phyloP scores from a whole-genome alignment of 2,329 filamentous ascomycete genomes.

The Domatiomyces globalis region DNA sequence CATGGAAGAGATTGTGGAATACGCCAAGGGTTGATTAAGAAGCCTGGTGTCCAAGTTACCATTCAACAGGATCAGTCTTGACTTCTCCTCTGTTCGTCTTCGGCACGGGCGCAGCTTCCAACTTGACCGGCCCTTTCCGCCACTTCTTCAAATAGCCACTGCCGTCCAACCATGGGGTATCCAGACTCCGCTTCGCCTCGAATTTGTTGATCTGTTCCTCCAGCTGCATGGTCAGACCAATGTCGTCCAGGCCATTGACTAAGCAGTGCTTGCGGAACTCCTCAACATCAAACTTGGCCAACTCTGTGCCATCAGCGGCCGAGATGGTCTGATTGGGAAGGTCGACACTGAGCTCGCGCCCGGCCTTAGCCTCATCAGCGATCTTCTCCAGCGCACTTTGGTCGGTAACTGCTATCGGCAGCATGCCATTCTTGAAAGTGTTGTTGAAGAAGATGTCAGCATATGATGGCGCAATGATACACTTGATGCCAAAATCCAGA shows the following conservation, averaged over 20 bases:
- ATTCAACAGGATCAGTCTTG: constrained; percentile 75
- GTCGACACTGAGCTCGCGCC: constrained; percentile 77
- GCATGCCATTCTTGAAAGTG: constrained; percentile 99
- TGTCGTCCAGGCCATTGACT: constrained; percentile 86
- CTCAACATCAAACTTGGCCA: constrained; percentile 76
- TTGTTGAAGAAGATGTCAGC: constrained; percentile 99
- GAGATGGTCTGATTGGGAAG: constrained; percentile 73
- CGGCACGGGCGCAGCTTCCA: constrained; percentile 56
- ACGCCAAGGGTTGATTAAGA: too few relatives aligned
- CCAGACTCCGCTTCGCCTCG: constrained; percentile 59
- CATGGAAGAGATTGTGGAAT: too few relatives aligned
- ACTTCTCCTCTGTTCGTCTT: constrained; percentile 80
- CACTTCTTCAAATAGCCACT: constrained; percentile 56
- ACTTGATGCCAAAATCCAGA: constrained; percentile 90
- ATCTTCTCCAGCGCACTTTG: constrained; percentile 50
- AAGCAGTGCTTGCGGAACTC: constrained; percentile 90
- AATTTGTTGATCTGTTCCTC: constrained; percentile 78
- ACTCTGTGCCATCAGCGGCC: constrained; percentile 55
- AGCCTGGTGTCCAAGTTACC: constrained; percentile 39
- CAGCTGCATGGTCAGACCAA: constrained; percentile 83
- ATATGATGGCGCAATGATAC: constrained; percentile 75
- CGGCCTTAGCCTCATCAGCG: constrained; percentile 61
- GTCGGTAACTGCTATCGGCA: constrained; percentile 65
- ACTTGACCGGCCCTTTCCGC: constrained; percentile 44
- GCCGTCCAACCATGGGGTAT: constrained; percentile 87